Evolutionary conservation across 176 grass and related monocot genomes (phyloP).

Genomic region (Aegilops sharonensis): DNA sequence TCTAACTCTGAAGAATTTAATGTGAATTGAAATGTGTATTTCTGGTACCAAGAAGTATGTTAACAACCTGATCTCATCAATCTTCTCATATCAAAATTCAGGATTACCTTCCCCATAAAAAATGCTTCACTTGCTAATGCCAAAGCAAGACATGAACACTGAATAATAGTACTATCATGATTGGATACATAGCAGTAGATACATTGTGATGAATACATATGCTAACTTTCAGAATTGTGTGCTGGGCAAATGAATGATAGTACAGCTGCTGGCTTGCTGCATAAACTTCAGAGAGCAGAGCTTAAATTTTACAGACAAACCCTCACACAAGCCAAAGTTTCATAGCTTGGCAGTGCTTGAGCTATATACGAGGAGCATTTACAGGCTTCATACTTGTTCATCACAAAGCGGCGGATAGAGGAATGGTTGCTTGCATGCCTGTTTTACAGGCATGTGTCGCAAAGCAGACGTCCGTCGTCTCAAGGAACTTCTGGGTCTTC

Average conservation of each 20-base stretch:
- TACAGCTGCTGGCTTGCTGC: neutral
- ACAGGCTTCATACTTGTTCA: neutral
- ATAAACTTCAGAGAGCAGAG: neutral
- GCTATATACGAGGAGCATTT: neutral
- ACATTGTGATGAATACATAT: neutral
- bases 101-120: neutral
- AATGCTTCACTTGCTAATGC: neutral
- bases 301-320: slow-evolving; percentile 14
- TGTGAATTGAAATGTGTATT: neutral
- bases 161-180: neutral
- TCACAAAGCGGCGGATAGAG: slow-evolving; percentile 34
- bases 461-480: slow-evolving; percentile 54
- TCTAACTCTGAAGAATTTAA: neutral
- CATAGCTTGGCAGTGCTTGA: neutral
- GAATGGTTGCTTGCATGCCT: slow-evolving; percentile 9
- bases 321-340: neutral
- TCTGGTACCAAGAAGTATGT: neutral
- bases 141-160: neutral
- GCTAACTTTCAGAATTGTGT: neutral
- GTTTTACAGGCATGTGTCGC: slow-evolving; percentile 64
- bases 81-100: neutral
- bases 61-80: too few species aligned
- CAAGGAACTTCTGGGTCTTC: slow-evolving; percentile 46
- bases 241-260: neutral
- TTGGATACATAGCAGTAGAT: slow-evolving; percentile 1